Base-by-base conservation (phyloP, 139 green algal species). In the Auxenochlorella pyrenoidosa region DNA sequence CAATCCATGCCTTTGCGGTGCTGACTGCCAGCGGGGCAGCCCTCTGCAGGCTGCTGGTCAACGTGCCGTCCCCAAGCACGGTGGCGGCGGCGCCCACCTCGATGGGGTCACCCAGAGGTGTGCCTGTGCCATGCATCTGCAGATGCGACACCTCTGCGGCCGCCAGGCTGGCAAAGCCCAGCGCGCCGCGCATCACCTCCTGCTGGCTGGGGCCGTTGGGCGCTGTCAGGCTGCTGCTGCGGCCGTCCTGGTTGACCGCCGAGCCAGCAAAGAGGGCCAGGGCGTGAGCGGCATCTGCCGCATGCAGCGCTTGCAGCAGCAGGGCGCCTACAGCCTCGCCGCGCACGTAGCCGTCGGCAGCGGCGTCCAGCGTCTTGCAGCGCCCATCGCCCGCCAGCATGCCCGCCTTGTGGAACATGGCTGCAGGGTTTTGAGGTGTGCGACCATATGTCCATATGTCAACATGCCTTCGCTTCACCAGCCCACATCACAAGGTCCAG, bases 101-200 rank as follows among this genome's bases (percentile, higher is more conserved):
- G 38, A 99, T 98, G 75, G 96, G 95, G 86, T 99, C 96, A 18
- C 96, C 94, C 68, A 98, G 94, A 12, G 93, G 79, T 1, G 96
- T 97, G 71, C 95, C 95, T 22, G 94, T 95, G 73, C 94, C 94
- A 83, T 96, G 94, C 90, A 96, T 94, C 60, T 94, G 93, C 43
- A 97, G 66, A 0, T 88, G 90, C 21, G 44, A 47, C 24, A 97
- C 51, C 16, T 91, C 87, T 3, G 54, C 51, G 0, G 95, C 63
- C 0, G 16, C 5, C n/a, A 94, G 73, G 0, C 77, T 58, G 0
- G 81, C 93, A 1, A 89, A 72, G 16, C 28, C 43, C 63, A 98
- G 88, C 0, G 94, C 96, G 10, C 59, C 40, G 0, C 86, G 79
- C 2, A 98, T 86, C 36, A 95, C 93, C 26, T 81, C 88, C 80